Conservation (phyloP, 2,329 filamentous ascomycete species). For the Cercospora beticola region DNA sequence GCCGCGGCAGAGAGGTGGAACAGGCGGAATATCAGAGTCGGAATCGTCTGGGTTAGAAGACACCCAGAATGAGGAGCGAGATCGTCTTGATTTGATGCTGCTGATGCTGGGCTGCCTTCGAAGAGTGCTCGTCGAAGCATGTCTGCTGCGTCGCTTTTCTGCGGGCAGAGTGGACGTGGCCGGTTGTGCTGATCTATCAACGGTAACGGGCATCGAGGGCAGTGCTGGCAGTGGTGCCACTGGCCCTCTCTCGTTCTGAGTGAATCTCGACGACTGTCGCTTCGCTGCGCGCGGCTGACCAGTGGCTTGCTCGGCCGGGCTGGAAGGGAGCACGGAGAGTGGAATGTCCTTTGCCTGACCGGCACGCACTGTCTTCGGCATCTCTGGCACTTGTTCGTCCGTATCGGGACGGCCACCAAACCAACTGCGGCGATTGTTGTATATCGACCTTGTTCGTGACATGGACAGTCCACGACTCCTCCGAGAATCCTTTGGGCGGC, state of each 20-base stretch:
- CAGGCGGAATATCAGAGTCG: constrained; percentile 24
- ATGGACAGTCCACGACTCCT: constrained; percentile 16
- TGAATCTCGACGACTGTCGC: background rate
- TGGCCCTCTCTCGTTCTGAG: background rate
- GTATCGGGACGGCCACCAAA: constrained; percentile 27
- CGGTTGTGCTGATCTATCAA: constrained; percentile 11
- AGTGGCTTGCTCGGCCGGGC: background rate
- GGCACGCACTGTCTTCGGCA: constrained; percentile 21
- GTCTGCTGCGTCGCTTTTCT: constrained; percentile 19
- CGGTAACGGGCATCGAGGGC: constrained; percentile 19
- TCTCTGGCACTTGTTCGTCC: constrained; percentile 25
- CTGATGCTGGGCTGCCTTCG: constrained; percentile 10
- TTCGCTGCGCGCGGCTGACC: background rate
- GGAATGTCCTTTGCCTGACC: constrained; percentile 9
- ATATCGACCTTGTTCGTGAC: constrained; percentile 16
- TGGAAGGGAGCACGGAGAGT: background rate
- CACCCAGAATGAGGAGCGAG: constrained; percentile 23
- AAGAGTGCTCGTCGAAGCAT: constrained; percentile 17
- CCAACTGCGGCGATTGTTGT: constrained; percentile 30
- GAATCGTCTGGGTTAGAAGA: constrained; percentile 29
- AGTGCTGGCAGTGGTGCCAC: constrained; percentile 20
- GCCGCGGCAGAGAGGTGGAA: constrained; percentile 23
- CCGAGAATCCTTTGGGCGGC: constrained; percentile 1
- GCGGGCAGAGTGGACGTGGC: constrained; percentile 21
- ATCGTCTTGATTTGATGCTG: constrained; percentile 21